Conservation (phyloP, 257 asterid species). For the Penstemon newberryi region DNA sequence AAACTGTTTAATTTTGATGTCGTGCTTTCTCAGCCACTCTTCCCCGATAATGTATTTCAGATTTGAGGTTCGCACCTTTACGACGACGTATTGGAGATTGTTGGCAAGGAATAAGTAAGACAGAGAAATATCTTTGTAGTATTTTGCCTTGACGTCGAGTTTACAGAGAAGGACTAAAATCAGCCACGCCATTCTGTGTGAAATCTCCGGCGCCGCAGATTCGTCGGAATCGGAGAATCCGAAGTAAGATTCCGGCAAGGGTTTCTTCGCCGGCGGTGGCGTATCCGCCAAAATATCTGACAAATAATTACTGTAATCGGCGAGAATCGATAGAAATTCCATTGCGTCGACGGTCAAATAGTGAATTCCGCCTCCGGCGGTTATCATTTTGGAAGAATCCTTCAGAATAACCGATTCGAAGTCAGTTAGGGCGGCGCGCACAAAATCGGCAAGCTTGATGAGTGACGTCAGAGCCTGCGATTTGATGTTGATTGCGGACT, state of each 20-base stretch:
- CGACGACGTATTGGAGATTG: slow-evolving; percentile 65
- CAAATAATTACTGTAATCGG: slow-evolving; percentile 68
- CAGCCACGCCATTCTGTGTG: slow-evolving; percentile 65
- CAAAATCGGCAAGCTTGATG: slow-evolving; percentile 46
- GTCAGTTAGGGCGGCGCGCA: slow-evolving; percentile 45
- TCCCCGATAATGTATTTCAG: slow-evolving; percentile 70
- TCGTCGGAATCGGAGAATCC: slow-evolving; percentile 56
- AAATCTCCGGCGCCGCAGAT: slow-evolving; percentile 45
- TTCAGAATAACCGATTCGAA: slow-evolving; percentile 58
- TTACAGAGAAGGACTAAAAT: slow-evolving; percentile 65
- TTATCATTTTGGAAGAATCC: slow-evolving; percentile 53
- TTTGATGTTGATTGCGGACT: slow-evolving; percentile 41
- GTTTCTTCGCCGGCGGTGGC: slow-evolving; percentile 38
- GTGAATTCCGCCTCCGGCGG: slow-evolving; percentile 70
- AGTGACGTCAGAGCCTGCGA: slow-evolving; percentile 62
- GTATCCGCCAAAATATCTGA: slow-evolving; percentile 51
- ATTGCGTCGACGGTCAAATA: slow-evolving; percentile 52
- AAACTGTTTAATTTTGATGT: slow-evolving; percentile 52
- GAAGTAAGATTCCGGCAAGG: slow-evolving; percentile 54
- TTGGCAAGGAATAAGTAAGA: slow-evolving; percentile 78
- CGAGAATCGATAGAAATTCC: slow-evolving; percentile 58
- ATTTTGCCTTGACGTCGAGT: slow-evolving; percentile 64
- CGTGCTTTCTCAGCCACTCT: slow-evolving; percentile 68
- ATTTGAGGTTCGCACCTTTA: slow-evolving; percentile 57
- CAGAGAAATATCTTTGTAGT: slow-evolving; percentile 60